Evolutionary conservation across 1,284 basidiomycete genomes (phyloP).

Genomic region (Caloboletus firmus): DNA sequence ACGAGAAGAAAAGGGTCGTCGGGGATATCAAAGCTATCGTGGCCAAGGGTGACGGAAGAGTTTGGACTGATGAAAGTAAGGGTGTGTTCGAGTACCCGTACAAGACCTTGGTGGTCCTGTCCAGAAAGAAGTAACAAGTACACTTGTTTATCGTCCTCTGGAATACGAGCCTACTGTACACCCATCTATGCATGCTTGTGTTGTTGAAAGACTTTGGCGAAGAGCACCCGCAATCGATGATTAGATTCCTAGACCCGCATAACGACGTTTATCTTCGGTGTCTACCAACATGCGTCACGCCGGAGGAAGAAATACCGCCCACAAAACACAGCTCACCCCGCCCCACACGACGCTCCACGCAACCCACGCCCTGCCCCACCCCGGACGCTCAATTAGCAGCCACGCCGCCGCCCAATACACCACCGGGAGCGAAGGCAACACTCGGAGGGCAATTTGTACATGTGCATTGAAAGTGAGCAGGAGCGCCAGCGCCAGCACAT

Average conservation of each 20-base stretch:
- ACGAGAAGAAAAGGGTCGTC: conserved; percentile 52
- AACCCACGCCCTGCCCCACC: conserved; percentile 58
- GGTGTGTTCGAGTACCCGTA: conserved; percentile 58
- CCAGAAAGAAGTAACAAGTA: conserved; percentile 38
- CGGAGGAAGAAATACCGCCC: conserved; percentile 87
- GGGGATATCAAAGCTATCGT: conserved; percentile 52
- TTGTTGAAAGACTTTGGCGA: not conserved
- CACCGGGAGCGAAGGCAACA: conserved; percentile 77
- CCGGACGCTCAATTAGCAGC: conserved; percentile 51
- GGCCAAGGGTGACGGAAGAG: conserved; percentile 41
- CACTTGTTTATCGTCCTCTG: not conserved
- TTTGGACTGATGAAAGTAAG: conserved; percentile 49
- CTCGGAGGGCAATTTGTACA: conserved; percentile 86
- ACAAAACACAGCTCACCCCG: conserved; percentile 69
- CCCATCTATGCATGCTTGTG: not conserved
- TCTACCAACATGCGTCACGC: conserved; percentile 48
- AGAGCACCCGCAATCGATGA: not conserved
- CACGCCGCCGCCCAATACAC: conserved; percentile 83
- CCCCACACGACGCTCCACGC: conserved; percentile 81
- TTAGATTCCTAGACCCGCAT: too few species aligned
- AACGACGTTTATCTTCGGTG: not conserved
- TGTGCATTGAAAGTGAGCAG: conserved; percentile 82
- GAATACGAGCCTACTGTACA: not conserved
- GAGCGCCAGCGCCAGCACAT: conserved; percentile 59
- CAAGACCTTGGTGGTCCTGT: conserved; percentile 46